phyloP scores from a whole-genome alignment of 495 filamentous ascomycete species.

The Penicillium longicatenatum region DNA sequence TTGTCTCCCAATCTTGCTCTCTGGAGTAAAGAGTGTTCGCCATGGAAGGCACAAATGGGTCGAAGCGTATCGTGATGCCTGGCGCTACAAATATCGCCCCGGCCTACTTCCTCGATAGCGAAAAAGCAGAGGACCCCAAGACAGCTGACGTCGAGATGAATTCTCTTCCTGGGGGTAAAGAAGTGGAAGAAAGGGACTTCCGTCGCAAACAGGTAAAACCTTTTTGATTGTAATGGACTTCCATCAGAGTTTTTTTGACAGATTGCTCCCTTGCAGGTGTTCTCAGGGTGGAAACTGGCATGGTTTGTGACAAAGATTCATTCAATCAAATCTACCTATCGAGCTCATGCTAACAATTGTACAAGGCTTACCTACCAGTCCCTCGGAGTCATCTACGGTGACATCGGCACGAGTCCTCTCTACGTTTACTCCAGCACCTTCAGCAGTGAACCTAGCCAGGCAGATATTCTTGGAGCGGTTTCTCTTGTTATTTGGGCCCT shows the following conservation, averaged over 20 bases:
- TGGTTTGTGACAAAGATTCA: not conserved
- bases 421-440: conserved; percentile 75
- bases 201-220: not conserved
- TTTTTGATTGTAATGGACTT: not conserved
- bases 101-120: not conserved
- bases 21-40: not conserved
- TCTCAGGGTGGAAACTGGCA: not conserved
- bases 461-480: conserved; percentile 66
- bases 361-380: conserved; percentile 63
- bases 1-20: not conserved
- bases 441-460: conserved; percentile 51
- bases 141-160: not conserved
- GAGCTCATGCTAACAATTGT: not conserved
- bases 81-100: not conserved
- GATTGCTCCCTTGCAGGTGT: not conserved
- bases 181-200: not conserved
- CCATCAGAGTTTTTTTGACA: not conserved
- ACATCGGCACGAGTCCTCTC: conserved; percentile 72
- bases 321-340: not conserved
- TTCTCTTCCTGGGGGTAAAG: not conserved
- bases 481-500: conserved; percentile 77
- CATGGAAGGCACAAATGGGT: not conserved
- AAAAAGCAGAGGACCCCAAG: not conserved
- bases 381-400: conserved; percentile 71
- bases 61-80: too few species aligned